These are phyloP conservation scores for Takashimella koratensis DNA, from an alignment of 1,284 basidiomycete genomes.

Conservation along the genomic window DNA sequence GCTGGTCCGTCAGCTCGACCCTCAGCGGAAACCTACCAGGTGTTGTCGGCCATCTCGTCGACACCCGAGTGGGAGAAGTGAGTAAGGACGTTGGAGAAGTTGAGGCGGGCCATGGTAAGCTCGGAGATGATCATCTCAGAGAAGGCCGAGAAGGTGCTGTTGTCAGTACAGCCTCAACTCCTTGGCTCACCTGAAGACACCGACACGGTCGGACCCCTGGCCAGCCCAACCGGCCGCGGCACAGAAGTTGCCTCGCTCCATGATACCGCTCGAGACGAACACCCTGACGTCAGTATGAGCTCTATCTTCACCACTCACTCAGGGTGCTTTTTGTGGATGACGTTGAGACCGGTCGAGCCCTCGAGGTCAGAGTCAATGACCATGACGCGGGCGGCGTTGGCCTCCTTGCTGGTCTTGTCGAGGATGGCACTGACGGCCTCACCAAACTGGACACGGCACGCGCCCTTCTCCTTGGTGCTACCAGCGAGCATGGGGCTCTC, in stretches of 20 bases:
- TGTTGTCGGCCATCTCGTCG: conserved; percentile 73
- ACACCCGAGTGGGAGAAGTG: conserved; percentile 85
- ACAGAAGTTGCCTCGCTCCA: too few species aligned
- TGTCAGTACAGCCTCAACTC: conserved; percentile 46
- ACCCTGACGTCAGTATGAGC: too few species aligned
- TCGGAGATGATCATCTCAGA: conserved; percentile 83
- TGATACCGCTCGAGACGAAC: too few species aligned
- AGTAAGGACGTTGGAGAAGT: conserved; percentile 75
- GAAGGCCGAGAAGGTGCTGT: conserved; percentile 83
- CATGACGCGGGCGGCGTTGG: conserved; percentile 72
- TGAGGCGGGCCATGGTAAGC: conserved; percentile 82
- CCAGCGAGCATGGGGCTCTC: conserved; percentile 63
- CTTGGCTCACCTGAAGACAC: conserved; percentile 16
- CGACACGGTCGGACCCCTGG: conserved; percentile 53
- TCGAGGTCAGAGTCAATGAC: conserved; percentile 80
- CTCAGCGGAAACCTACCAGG: conserved; percentile 57
- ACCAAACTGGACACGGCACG: conserved; percentile 75
- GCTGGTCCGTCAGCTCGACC: neutral
- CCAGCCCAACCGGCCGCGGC: conserved; percentile 86
- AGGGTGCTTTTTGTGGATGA: too few species aligned
- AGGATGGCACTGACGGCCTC: conserved; percentile 74
- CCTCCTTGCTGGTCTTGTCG: conserved; percentile 67
- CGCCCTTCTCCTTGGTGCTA: conserved; percentile 66
- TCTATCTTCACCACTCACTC: too few species aligned
- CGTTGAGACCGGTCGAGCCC: too few species aligned